Evolutionary conservation across 305 asterid genomes (phyloP).

Genomic region (Withania somnifera): DNA sequence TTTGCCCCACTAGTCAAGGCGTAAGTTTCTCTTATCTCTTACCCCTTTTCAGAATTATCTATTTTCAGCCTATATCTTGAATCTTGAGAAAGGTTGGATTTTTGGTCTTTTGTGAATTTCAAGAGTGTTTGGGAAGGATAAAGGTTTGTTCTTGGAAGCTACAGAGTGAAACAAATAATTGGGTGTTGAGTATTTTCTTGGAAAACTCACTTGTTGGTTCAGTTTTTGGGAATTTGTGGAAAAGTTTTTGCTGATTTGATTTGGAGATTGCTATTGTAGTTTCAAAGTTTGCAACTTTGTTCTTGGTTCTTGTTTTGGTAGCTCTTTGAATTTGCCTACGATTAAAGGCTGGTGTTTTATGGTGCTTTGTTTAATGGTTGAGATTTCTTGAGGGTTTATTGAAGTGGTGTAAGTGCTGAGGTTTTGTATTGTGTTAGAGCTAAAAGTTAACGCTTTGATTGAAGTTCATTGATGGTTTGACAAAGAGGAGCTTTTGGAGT

Average conservation of each 20-base stretch:
- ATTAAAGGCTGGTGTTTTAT: background rate
- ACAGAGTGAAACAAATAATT: background rate
- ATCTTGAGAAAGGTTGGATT: background rate
- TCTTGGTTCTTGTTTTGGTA: background rate
- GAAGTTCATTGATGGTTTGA: background rate
- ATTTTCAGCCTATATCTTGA: background rate
- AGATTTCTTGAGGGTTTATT: background rate
- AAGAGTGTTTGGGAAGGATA: background rate
- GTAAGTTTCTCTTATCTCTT: conserved; percentile 20
- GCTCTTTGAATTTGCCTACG: background rate
- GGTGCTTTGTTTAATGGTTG: background rate
- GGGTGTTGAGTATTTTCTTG: conserved; percentile 2
- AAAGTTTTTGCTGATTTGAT: background rate
- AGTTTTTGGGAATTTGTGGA: background rate
- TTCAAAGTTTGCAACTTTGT: background rate
- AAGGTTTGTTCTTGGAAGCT: background rate
- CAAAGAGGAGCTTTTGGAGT: background rate
- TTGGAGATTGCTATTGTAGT: background rate
- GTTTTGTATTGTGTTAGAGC: background rate
- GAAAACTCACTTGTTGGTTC: background rate
- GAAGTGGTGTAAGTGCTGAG: background rate
- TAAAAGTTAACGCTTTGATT: background rate
- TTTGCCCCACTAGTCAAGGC: background rate
- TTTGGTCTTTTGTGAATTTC: conserved; percentile 4
- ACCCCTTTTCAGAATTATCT: background rate